Base-by-base conservation (phyloP, 129 eudicot genomes). In the Helianthus tuberosus region DNA sequence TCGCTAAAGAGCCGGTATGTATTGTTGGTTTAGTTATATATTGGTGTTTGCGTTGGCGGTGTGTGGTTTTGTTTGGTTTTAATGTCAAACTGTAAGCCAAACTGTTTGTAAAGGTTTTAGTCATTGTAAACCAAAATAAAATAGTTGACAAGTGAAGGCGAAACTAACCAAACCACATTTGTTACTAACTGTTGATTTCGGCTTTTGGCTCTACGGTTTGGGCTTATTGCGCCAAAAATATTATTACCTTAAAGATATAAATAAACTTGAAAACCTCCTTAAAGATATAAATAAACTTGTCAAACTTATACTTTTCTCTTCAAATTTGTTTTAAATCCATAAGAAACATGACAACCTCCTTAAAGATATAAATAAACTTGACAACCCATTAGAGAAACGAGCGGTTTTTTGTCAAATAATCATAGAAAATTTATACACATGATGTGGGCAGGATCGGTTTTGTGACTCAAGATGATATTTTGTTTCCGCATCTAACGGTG, bases 1-100 rank as follows among this genome's bases (percentile, higher is more conserved):
- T 68, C 53, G 70, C 81, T 92, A 25, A 92, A 92, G 77, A 81
- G 94, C 94, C 85, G 89, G 97, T 87, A 79, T 13, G 38, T 55
- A 14, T 3, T 57, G 12, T 14, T 11, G 64, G 41, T 59, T 25
- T 59, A 59, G 2, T 59, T 59, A 5, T 59, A 12, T 53, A 70
- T 44, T 9, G 15, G 17, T 11, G 53, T 44, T 44, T 43, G 16
- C 46, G 5, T 12, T 12, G 6, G 5, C 3, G 60, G 16, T 59
- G 41, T 27, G 25, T 11, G 11, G 32, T 8, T 55, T 55, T 17
- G 1, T 13, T 9, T 5, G 6, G 36, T 4, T 57, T 57, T 16
- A 15, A 53, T 23, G 11, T 3, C 3, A 53, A 47, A 47, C 3
- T 2, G 2, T 25, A 25, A 25, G 29, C 29, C 29, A 39, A 7